phyloP scores from a whole-genome alignment of 805 yeast species.

The Wickerhamomyces mucosus region DNA sequence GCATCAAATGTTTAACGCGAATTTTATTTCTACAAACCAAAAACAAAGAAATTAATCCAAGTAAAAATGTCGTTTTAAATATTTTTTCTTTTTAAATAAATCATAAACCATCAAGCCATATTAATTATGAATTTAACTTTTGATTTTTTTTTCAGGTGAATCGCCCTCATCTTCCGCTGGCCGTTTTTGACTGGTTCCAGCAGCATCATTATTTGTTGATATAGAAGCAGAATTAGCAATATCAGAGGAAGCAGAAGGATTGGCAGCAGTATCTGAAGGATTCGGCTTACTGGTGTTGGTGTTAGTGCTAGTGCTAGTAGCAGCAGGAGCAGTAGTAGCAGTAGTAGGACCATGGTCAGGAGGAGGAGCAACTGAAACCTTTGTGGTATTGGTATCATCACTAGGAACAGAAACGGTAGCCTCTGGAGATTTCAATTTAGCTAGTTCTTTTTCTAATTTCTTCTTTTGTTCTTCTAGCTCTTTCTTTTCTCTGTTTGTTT shows the following conservation, averaged over 20 bases:
- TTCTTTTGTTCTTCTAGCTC: slow-evolving; percentile 23
- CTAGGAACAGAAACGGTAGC: not conserved
- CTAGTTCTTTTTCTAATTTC: not conserved
- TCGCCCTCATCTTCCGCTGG: slow-evolving; percentile 18
- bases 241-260: too few relatives aligned
- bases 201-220: too few relatives aligned
- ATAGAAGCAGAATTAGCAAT: too few relatives aligned
- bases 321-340: not conserved
- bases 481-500: slow-evolving; percentile 27
- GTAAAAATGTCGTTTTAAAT: too few relatives aligned
- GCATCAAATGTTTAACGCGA: too few relatives aligned
- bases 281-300: not conserved
- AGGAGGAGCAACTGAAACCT: not conserved
- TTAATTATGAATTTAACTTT: too few relatives aligned
- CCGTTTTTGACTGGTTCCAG: slow-evolving; percentile 13
- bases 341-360: not conserved
- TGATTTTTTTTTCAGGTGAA: slow-evolving; percentile 23
- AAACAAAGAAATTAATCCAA: too few relatives aligned
- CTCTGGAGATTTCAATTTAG: not conserved
- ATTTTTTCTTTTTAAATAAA: too few relatives aligned
- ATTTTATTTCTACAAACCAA: too few relatives aligned
- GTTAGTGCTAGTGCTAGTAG: not conserved
- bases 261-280: slow-evolving; percentile 5
- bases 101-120: too few relatives aligned
- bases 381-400: slow-evolving; percentile 1